Evolutionary conservation across 1,139 yeast species (phyloP), one percentile per base, ranked within the genome.

Genomic region (Geotrichum aggregatum): DNA sequence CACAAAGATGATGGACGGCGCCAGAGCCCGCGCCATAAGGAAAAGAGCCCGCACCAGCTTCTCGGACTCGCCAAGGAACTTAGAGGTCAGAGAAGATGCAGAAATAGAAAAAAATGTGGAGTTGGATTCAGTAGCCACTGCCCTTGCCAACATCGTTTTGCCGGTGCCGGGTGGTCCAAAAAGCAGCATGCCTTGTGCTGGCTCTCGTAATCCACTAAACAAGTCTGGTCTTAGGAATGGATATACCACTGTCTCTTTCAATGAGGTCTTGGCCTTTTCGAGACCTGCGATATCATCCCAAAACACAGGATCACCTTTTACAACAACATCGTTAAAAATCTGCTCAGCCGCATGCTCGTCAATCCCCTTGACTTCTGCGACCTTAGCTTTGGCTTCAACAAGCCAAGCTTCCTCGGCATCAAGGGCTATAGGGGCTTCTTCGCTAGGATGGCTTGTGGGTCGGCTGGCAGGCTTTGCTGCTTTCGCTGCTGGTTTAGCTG

Each of bases 101-200:
- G 94, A 84, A 35, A 92, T 89, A 39, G 95, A 83, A 67, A 92
- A 92, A 67, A 92, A 92, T 0, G 98, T 92, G 1, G 96, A 87
- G 58, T 86, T 86, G n/a, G 96, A 87, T 70, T 92, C 98, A 0
- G 97, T 89, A 0, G 98, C 98, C 7, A 92, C 98, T 0, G 98
- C 98, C 60, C 97, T 75, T 0, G 98, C 98, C 61, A 92, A 75
- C 97, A 92, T 92, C 0, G 98, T 92, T 63, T 92, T 92, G 58
- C 98, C 98, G 0, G 98, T 92, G 18, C 98, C 98, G 0, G 98
- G 98, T 0, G 98, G 98, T 0, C 98, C 98, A 73, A 92, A 92
- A 35, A 92, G 71, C 22, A 92, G 73, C 96, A 92, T 89, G 8
- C 98, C 98, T 59, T 96, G 74, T 0, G 96, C 95, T 0, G 98